Evolutionary conservation across 768 basidiomycete species (phyloP).

Genomic region (Rubroboletus pulcherrimus): DNA sequence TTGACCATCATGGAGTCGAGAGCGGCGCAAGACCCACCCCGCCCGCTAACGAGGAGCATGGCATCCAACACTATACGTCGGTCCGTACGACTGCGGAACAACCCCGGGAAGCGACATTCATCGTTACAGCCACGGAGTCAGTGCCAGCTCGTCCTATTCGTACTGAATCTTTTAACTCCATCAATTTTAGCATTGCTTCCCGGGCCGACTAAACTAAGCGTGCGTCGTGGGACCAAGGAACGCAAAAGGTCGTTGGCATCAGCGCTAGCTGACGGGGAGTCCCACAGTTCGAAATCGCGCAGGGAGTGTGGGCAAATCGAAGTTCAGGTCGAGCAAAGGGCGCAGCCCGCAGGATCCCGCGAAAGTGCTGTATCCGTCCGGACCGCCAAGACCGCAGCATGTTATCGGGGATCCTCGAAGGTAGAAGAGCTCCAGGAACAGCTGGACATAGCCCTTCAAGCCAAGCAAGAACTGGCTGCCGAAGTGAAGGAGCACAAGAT

Average conservation of each 20-base stretch:
- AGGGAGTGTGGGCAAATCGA: slow-evolving; percentile 13
- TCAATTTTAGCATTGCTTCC: slow-evolving; percentile 7
- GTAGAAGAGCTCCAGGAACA: slow-evolving; percentile 45
- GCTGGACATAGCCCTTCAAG: slow-evolving; percentile 34
- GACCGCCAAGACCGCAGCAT: slow-evolving; percentile 1
- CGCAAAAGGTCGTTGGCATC: slow-evolving; percentile 3
- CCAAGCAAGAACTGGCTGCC: slow-evolving; percentile 40
- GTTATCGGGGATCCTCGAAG: slow-evolving; percentile 33
- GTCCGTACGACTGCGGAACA: slow-evolving; percentile 20
- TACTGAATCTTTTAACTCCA: neutral
- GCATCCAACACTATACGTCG: slow-evolving; percentile 13
- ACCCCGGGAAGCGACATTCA: neutral
- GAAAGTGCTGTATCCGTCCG: neutral
- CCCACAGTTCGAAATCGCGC: slow-evolving; percentile 5
- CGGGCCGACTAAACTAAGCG: neutral
- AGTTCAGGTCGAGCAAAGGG: neutral
- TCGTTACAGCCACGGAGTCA: slow-evolving; percentile 8
- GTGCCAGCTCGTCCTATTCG: slow-evolving; percentile 3
- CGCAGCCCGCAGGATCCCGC: neutral
- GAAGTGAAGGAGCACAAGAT: slow-evolving; percentile 41
- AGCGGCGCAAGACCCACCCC: slow-evolving; percentile 8
- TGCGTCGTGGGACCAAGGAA: slow-evolving; percentile 3
- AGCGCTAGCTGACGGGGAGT: neutral
- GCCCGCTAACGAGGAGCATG: slow-evolving; percentile 27
- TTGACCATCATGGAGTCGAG: slow-evolving; percentile 17